Percentiles rank a stretch among this genome's conserved stretches.
phyloP scores from a whole-genome alignment of 140 eudicot genomes.

The Artemisia princeps region DNA sequence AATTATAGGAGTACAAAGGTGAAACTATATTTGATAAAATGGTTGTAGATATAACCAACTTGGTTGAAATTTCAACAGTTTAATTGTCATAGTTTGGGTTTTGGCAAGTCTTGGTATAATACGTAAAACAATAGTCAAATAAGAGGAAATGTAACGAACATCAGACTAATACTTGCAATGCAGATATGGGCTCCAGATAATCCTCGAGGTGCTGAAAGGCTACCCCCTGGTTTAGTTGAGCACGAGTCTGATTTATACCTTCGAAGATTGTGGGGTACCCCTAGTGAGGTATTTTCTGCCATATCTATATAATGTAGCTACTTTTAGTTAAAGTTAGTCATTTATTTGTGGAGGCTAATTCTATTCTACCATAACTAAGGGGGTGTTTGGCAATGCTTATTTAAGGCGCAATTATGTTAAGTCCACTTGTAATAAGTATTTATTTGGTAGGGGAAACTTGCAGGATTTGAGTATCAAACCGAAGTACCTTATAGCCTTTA shows the following conservation, averaged over 20 bases:
- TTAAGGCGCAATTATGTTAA: background rate
- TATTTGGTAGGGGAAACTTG: slow-evolving; percentile 16
- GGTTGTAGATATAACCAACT: background rate
- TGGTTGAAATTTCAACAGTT: no score
- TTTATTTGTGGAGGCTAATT: background rate
- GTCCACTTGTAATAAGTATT: slow-evolving; percentile 13
- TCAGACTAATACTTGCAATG: slow-evolving; percentile 8
- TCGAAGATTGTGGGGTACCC: slow-evolving; percentile 58
- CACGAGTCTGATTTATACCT: slow-evolving; percentile 55
- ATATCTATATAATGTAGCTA: background rate
- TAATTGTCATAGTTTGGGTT: no score
- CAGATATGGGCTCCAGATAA: slow-evolving; percentile 67
- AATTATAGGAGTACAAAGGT: slow-evolving; percentile 36
- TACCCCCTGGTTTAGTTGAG: slow-evolving; percentile 53
- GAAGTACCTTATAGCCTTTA: slow-evolving; percentile 56
- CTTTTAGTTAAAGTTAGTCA: background rate
- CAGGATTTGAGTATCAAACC: slow-evolving; percentile 51
- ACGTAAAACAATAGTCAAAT: background rate
- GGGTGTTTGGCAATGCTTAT: no score
- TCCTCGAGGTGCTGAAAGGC: slow-evolving; percentile 73
- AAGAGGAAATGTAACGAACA: background rate
- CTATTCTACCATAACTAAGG: background rate
- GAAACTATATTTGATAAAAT: slow-evolving; percentile 6
- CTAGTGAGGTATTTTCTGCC: slow-evolving; percentile 47
- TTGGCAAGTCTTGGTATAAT: background rate